phyloP scores from a whole-genome alignment of 257 asterid species.

The Voacanga thouarsii region DNA sequence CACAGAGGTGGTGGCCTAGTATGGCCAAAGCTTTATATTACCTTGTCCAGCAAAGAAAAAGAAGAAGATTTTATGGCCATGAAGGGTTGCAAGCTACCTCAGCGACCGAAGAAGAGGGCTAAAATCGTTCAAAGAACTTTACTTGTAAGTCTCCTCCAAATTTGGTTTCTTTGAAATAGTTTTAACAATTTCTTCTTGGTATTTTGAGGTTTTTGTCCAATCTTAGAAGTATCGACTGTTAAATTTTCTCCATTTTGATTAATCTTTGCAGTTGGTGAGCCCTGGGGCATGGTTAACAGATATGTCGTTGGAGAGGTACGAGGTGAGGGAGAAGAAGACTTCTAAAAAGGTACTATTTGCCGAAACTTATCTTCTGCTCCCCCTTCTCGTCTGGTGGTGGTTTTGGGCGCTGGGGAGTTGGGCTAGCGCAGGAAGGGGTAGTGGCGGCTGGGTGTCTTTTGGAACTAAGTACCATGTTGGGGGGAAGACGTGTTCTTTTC shows the following conservation, averaged over 20 bases:
- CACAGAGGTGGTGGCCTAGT: conserved; percentile 13
- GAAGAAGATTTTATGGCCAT: conserved; percentile 52
- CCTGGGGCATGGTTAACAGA: conserved; percentile 44
- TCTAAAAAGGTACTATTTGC: conserved; percentile 30
- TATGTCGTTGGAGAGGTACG: conserved; percentile 40
- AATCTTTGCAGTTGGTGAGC: conserved; percentile 33
- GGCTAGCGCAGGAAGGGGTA: not conserved
- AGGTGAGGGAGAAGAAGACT: conserved; percentile 41
- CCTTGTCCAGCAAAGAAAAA: conserved; percentile 36
- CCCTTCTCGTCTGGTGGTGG: not conserved
- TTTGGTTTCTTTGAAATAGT: not conserved
- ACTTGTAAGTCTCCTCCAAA: conserved; percentile 29
- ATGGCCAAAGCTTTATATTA: conserved; percentile 33
- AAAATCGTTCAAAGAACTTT: conserved; percentile 47
- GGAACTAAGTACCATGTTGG: not conserved
- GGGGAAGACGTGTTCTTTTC: not conserved
- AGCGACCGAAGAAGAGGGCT: conserved; percentile 47
- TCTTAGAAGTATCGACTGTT: not conserved
- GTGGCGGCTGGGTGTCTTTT: not conserved
- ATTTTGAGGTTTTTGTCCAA: no score
- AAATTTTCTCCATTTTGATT: not conserved
- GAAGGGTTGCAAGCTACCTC: conserved; percentile 52
- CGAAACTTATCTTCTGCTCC: not conserved
- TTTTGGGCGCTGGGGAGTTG: not conserved
- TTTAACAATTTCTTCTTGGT: not conserved